Percentiles rank a stretch among this genome's conserved stretches.
These are phyloP conservation scores for Yarrowia alimentaria DNA, from an alignment of 805 yeast genomes.

Conservation along the genomic window DNA sequence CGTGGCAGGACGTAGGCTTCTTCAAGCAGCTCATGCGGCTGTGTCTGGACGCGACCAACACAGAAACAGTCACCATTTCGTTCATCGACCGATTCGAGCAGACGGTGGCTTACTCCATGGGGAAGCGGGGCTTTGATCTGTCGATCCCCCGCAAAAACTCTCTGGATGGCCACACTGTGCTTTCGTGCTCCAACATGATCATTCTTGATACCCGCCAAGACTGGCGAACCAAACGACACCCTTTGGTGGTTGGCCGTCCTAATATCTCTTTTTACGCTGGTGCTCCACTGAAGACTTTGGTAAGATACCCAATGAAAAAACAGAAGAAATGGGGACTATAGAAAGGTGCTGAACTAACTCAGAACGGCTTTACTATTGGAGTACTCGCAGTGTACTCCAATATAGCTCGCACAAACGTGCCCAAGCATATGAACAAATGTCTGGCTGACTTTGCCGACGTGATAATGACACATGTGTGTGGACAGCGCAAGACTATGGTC, in stretches of 20 bases:
- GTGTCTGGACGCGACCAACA: constrained; percentile 7
- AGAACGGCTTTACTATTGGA: constrained; percentile 18
- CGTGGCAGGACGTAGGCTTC: constrained; percentile 11
- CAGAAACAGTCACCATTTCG: constrained; percentile 1
- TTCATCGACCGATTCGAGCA: constrained; percentile 14
- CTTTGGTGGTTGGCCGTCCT: neutral
- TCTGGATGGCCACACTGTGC: constrained; percentile 3
- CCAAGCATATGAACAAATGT: neutral
- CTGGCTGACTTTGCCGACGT: constrained; percentile 2
- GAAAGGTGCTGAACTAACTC: no score
- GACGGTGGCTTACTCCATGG: constrained; percentile 11
- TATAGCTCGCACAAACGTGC: neutral
- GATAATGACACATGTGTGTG: constrained; percentile 21
- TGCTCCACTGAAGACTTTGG: constrained; percentile 10
- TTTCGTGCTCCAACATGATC: neutral
- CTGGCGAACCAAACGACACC: constrained; percentile 6
- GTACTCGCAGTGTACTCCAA: constrained; percentile 4
- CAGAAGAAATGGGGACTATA: no score
- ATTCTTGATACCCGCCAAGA: neutral
- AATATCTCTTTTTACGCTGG: constrained; percentile 7
- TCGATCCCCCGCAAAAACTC: neutral
- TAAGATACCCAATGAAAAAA: no score
- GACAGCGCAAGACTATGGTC: constrained; percentile 17
- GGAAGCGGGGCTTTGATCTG: constrained; percentile 4
- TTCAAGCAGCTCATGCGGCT: constrained; percentile 19